Evolutionary conservation across 805 yeast genomes (phyloP), one percentile per base, ranked within the genome.

Genomic region (Torulaspora microellipsoides): DNA sequence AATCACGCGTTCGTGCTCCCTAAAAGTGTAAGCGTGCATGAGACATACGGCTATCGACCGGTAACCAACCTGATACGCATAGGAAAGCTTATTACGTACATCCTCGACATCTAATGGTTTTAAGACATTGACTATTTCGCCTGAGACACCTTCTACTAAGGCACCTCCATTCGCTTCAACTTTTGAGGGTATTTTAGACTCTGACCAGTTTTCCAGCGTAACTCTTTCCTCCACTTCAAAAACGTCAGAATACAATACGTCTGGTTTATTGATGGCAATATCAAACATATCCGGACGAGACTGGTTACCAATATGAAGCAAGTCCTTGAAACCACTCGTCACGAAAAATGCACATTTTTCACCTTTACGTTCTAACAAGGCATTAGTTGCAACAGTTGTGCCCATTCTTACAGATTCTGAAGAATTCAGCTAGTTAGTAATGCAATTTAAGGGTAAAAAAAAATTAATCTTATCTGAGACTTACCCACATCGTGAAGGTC

Each of bases 361-460:
- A 42, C 98, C 98, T 58, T 89, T 89, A 49, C 97, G 75, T 59
- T 91, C 97, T 45, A 91, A 71, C 27, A 93, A 72, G 1, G 97
- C 96, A 66, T 91, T 91, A 8, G 97, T 91, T 1, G 97, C 97
- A 6, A 89, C 93, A 0, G 96, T 89, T 4, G 96, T 89, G 2
- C 96, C 97, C 85, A 90, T 82, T 44, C 95, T 72, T 38, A 89
- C 36, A 15, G 36, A 33, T 33, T 33, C 36, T 33, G 36, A 14
- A 20, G 14, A 33, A 33, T 15, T 8, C 25, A 33, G 23, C 23
- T 33, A 15, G 36, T 33, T 33, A 33, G 36, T 33, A 33, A 33
- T 33, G 36, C 36, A 15, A 33, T 33, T 8, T 7, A 33, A 33
- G 9, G n/a, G 17, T 33, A 11, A 15, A 15, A 33, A 33, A 33